Conservation (phyloP, 2,329 filamentous ascomycete species). For the Calonectria fujianensis region DNA sequence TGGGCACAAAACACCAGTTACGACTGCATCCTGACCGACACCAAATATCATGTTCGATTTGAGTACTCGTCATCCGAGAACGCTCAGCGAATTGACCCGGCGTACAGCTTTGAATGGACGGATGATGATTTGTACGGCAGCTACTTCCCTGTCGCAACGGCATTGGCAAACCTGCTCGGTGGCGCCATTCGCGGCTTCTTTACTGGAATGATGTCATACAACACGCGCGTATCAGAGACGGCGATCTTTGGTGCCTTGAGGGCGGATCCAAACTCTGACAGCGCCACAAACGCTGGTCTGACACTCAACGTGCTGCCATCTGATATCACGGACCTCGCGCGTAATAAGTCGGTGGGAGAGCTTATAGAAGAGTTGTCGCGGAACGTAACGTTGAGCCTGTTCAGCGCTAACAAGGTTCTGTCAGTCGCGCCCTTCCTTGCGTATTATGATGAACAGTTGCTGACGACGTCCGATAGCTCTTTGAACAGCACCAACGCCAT, state of each 20-base stretch:
- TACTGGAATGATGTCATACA: neutral
- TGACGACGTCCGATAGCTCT: neutral
- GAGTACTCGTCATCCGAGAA: constrained; percentile 4
- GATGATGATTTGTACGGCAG: neutral
- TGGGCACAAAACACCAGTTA: neutral
- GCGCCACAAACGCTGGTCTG: neutral
- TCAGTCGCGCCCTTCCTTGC: neutral
- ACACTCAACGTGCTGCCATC: neutral
- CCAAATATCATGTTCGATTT: neutral
- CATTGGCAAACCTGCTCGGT: neutral
- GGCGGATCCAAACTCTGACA: neutral
- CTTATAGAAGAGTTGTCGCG: constrained; percentile 18
- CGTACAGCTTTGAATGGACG: neutral
- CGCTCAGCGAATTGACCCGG: neutral
- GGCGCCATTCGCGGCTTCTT: neutral
- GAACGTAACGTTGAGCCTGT: neutral
- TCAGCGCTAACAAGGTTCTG: constrained; percentile 1
- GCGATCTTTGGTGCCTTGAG: constrained; percentile 13
- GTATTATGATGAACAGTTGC: neutral
- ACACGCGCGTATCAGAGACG: neutral
- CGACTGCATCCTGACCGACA: constrained; percentile 22
- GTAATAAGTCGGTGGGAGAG: constrained; percentile 10
- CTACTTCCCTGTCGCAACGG: constrained; percentile 6
- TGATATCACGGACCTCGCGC: neutral
- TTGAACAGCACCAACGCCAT: neutral